Evolutionary conservation across 2,329 filamentous ascomycete genomes (phyloP), one percentile per base, ranked within the genome.

Genomic region (Fusarium udum): DNA sequence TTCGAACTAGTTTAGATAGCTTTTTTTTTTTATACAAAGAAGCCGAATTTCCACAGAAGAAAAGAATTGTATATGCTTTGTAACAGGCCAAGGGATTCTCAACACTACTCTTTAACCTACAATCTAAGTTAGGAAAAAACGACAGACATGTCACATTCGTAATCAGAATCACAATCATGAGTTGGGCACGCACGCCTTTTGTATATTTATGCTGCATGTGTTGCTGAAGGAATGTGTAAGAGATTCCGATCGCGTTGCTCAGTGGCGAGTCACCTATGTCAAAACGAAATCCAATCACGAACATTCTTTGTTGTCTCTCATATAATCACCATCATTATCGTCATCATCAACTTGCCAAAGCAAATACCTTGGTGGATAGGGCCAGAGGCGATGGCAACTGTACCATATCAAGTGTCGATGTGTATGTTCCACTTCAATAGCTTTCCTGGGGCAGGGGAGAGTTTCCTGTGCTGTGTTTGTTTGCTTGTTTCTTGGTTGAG

Each of bases 181-280:
- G 28, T 13, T 32, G 48, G 56, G 28, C 56, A 61, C 26, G 32
- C 43, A 53, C 18, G 51, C 55, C 24, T 49, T 60, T 60, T 51
- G 26, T 73, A 52, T 69, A 73, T 74, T 73, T 53, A 58, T 53
- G 40, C 24, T 62, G 53, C 53, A 46, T 69, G 43, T 72, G 62
- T 61, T 57, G 51, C n/a, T 73, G 71, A 73, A 74, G 65, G 62
- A 73, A 64, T 61, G 62, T 72, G 52, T 74, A 74, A 68, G 42
- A 68, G 37, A 69, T 70, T 58, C 64, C 55, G 51, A 59, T 68
- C 42, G 42, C 32, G 31, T 36, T 45, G 53, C 55, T 56, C 52
- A 36, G 58, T 67, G 51, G 48, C 51, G 31, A 49, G 37, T 64
- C 59, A 72, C 57, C 46, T 40, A 36, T 73, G 62, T 74, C 46